These are phyloP conservation scores for Rosa hybrid DNA, from an alignment of 331 rosid species.

Conservation along the genomic window DNA sequence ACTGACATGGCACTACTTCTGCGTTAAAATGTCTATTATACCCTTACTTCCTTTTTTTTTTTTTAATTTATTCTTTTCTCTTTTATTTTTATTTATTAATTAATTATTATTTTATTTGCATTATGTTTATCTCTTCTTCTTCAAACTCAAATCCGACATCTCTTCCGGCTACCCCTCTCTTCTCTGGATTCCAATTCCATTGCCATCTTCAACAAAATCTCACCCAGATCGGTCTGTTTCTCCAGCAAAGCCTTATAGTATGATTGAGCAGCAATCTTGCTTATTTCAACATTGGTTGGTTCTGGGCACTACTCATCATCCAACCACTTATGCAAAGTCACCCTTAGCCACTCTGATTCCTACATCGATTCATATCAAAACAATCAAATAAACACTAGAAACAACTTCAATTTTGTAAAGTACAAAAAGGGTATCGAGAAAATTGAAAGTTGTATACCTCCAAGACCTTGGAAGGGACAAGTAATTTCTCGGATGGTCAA, in stretches of 20 bases:
- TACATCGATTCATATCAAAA: constrained; percentile 19
- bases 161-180: no score
- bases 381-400: neutral
- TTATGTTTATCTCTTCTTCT: no score
- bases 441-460: constrained; percentile 44
- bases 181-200: constrained; percentile 46
- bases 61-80: no score
- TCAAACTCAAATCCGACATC: no score
- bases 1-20: no score
- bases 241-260: constrained; percentile 61
- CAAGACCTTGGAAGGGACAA: constrained; percentile 58
- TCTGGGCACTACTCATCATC: constrained; percentile 97
- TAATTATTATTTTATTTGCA: no score
- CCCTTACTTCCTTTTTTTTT: no score
- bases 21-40: no score
- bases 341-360: constrained; percentile 97
- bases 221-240: constrained; percentile 69
- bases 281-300: constrained; percentile 79
- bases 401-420: neutral
- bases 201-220: constrained; percentile 79
- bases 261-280: constrained; percentile 79
- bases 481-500: constrained; percentile 73
- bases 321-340: constrained; percentile 76
- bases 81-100: no score
- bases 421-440: neutral